These are phyloP conservation scores for Dichotomocladium elegans DNA, from an alignment of 371 early-diverging fungal genomes.

Conservation along the genomic window DNA sequence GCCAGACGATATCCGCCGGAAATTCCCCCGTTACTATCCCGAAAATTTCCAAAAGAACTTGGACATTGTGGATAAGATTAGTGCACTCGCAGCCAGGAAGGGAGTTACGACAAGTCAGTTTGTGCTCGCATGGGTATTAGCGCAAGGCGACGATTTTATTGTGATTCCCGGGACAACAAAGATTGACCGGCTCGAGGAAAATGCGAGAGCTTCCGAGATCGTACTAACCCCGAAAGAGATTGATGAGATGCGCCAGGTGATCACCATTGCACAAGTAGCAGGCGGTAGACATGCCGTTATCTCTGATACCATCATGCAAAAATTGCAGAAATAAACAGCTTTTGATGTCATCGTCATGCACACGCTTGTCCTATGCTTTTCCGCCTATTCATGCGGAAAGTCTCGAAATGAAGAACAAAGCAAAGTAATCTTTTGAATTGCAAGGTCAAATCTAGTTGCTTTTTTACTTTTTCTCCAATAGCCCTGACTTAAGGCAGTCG, in stretches of 20 bases:
- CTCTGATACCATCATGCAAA: no score
- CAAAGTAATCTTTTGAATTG: no score
- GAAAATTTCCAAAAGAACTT: conserved; percentile 52
- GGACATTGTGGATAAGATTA: conserved; percentile 46
- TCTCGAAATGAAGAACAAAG: no score
- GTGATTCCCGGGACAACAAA: conserved; percentile 53
- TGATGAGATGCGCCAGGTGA: conserved; percentile 29
- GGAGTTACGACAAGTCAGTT: conserved; percentile 38
- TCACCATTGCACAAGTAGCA: conserved; percentile 8
- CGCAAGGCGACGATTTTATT: conserved; percentile 38
- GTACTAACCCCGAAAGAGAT: conserved; percentile 43
- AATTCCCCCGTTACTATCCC: conserved; percentile 43
- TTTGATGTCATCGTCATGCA: no score
- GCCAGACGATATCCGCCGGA: conserved; percentile 39
- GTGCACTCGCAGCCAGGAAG: conserved; percentile 38
- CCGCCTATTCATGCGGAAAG: no score
- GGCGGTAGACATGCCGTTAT: no score
- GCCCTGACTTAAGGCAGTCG: no score
- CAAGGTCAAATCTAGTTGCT: no score
- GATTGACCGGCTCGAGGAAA: conserved; percentile 52
- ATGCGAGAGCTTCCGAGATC: conserved; percentile 32
- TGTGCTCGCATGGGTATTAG: conserved; percentile 55
- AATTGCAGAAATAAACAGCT: no score
- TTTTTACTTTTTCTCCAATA: no score
- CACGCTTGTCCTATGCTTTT: no score